Evolutionary conservation across 2,329 filamentous ascomycete genomes (phyloP).

Genomic region (Chrysoporthe deuterocubensis): DNA sequence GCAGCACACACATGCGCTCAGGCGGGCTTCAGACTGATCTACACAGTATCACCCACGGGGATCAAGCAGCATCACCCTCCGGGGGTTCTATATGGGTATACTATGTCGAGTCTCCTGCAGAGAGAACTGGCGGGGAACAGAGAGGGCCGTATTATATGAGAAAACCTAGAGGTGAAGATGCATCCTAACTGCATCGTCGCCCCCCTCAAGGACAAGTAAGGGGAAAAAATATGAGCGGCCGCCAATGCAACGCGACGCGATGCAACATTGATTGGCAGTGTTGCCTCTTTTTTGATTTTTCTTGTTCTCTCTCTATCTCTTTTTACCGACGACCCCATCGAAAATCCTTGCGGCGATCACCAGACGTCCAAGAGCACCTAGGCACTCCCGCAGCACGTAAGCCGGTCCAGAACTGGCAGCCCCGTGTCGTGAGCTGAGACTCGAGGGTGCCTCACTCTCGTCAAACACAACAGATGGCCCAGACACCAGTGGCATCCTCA

Average conservation of each 20-base stretch:
- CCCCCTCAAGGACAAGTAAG: neutral
- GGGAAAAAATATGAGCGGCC: neutral
- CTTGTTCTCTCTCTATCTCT: neutral
- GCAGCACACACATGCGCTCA: too few relatives aligned
- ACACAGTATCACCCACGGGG: neutral
- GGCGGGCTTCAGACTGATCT: too few relatives aligned
- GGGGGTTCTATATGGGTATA: too few relatives aligned
- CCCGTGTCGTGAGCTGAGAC: conserved; percentile 22
- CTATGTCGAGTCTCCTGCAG: neutral
- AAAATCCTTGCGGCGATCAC: conserved; percentile 14
- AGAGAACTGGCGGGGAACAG: neutral
- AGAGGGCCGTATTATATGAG: neutral
- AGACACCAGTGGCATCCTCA: neutral
- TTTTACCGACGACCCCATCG: neutral
- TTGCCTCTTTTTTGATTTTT: neutral
- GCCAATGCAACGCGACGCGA: neutral
- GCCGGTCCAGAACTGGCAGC: neutral
- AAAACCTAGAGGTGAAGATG: neutral
- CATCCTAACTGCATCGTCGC: neutral
- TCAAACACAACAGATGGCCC: neutral
- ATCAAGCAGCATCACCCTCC: neutral
- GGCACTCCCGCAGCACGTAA: neutral
- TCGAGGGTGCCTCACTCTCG: conserved; percentile 7
- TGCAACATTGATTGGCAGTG: neutral
- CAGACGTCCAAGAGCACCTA: neutral